phyloP scores from a whole-genome alignment of 2,329 filamentous ascomycete genomes.

The Neophaeococcomyces mojaviensis region DNA sequence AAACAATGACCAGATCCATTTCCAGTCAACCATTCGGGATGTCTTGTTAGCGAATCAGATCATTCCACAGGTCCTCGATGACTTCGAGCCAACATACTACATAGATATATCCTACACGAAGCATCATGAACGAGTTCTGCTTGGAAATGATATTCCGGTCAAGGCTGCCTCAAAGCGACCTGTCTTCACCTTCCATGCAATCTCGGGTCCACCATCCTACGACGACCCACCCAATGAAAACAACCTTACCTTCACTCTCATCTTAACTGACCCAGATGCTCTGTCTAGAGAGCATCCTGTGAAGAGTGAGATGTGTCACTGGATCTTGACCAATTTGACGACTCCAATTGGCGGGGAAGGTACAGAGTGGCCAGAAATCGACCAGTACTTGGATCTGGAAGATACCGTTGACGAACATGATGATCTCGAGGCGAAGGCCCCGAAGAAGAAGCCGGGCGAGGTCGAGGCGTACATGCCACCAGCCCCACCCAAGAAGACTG shows the following conservation, averaged over 20 bases:
- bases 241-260: conserved; percentile 37
- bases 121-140: conserved; percentile 34
- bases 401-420: neutral
- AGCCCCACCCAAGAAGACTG: conserved; percentile 48
- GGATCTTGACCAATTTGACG: conserved; percentile 32
- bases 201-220: conserved; percentile 14
- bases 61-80: conserved; percentile 45
- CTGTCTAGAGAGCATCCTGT: conserved; percentile 46
- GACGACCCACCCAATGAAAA: conserved; percentile 21
- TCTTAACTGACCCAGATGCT: conserved; percentile 53
- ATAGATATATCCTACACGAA: conserved; percentile 44
- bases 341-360: conserved; percentile 10
- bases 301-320: conserved; percentile 54
- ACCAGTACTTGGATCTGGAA: neutral
- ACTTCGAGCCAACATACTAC: conserved; percentile 49
- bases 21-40: conserved; percentile 18
- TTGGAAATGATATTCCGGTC: conserved; percentile 50
- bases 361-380: neutral
- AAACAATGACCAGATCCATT: conserved; percentile 3
- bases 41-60: conserved; percentile 21
- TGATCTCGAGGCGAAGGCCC: neutral
- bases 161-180: conserved; percentile 37
- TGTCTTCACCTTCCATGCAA: conserved; percentile 32
- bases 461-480: conserved; percentile 47
- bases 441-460: conserved; percentile 26